A percentile compares a stretch with the other conserved stretches of the same genome.
These are phyloP conservation scores for Veloporphyrellus conicus DNA, from an alignment of 1,284 basidiomycete genomes.

Conservation along the genomic window DNA sequence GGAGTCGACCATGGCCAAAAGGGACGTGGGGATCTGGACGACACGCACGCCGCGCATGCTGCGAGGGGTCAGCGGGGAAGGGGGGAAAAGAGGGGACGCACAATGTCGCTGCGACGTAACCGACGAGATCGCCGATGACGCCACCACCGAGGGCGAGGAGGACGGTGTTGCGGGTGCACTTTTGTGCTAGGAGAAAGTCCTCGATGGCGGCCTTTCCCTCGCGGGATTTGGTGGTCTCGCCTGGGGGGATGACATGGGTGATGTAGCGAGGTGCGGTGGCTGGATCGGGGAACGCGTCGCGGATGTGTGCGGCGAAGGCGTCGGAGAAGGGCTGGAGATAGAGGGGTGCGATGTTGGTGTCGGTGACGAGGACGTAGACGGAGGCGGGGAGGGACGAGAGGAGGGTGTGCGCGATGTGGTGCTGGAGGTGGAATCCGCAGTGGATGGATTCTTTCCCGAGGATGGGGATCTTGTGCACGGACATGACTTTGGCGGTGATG, in stretches of 20 bases:
- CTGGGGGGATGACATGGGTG: conserved; percentile 78
- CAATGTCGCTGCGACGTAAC: conserved; percentile 98
- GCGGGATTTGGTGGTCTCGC: conserved; percentile 89
- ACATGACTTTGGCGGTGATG: conserved; percentile 3
- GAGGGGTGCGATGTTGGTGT: conserved; percentile 80
- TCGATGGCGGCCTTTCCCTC: conserved; percentile 92
- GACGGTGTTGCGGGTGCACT: conserved; percentile 91
- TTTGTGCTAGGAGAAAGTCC: conserved; percentile 86
- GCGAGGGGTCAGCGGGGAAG: background rate
- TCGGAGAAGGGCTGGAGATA: conserved; percentile 67
- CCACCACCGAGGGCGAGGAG: conserved; percentile 93
- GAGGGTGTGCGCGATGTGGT: conserved; percentile 82
- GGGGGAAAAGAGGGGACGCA: conserved; percentile 40
- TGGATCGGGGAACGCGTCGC: conserved; percentile 25
- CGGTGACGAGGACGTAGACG: conserved; percentile 90
- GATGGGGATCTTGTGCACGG: conserved; percentile 65
- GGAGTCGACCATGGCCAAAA: conserved; percentile 98
- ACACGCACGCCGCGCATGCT: conserved; percentile 89
- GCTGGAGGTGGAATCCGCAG: conserved; percentile 85
- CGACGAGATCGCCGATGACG: conserved; percentile 93
- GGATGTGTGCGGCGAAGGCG: conserved; percentile 57
- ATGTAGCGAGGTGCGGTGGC: conserved; percentile 64
- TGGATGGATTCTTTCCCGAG: conserved; percentile 86
- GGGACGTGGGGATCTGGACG: conserved; percentile 93
- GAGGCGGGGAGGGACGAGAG: conserved; percentile 74